A percentile compares a stretch with the other conserved stretches of the same genome.
phyloP scores from a whole-genome alignment of 1,139 yeast genomes.

The Hemisphaericaspora lyxosophila region DNA sequence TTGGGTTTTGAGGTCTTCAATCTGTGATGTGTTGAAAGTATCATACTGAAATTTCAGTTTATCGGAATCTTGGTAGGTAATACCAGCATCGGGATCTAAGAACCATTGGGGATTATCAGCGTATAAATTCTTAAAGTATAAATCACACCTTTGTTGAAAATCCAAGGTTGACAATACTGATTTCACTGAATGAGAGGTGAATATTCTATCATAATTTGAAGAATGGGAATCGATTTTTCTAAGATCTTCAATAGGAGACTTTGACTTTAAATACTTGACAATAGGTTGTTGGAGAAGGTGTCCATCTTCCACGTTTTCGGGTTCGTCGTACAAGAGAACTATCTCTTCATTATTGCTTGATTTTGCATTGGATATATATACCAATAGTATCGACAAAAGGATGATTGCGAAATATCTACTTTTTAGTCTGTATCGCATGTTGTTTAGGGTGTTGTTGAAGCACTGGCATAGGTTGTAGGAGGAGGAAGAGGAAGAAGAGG shows the following conservation, averaged over 20 bases:
- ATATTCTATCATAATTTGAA: conserved; percentile 14
- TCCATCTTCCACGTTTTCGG: background rate
- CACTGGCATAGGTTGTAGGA: background rate
- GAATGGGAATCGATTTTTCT: conserved; percentile 12
- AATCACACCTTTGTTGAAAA: conserved; percentile 6
- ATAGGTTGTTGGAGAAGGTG: background rate
- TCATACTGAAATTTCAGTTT: conserved; percentile 17
- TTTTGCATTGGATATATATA: too few relatives aligned
- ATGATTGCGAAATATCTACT: too few relatives aligned
- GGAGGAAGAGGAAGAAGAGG: too few relatives aligned
- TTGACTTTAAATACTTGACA: background rate
- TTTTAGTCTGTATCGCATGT: too few relatives aligned
- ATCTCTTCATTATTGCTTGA: too few relatives aligned
- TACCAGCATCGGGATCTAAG: conserved; percentile 4
- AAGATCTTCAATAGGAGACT: conserved; percentile 7
- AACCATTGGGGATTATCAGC: conserved; percentile 3
- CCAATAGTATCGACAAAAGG: too few relatives aligned
- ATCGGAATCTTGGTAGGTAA: conserved; percentile 15
- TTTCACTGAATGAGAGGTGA: conserved; percentile 12
- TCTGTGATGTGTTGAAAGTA: conserved; percentile 15
- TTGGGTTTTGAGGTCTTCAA: conserved; percentile 17
- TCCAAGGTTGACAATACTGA: conserved; percentile 15
- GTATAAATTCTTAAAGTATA: conserved; percentile 5
- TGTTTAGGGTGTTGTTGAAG: too few relatives aligned
- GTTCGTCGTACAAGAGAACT: background rate